These are phyloP conservation scores for Nakazawaea wickerhamii DNA, from an alignment of 805 yeast genomes.

Conservation along the genomic window DNA sequence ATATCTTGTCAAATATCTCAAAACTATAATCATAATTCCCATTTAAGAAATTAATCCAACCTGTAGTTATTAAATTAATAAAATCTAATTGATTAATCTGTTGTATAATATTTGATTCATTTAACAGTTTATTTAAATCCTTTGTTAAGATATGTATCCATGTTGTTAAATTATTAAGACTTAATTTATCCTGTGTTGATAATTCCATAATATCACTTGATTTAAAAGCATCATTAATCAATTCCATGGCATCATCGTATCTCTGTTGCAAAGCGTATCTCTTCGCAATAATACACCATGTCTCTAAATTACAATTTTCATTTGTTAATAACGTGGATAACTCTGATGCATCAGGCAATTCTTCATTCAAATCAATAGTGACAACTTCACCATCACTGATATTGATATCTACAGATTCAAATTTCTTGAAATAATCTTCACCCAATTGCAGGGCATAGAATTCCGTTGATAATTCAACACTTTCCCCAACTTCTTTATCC, in stretches of 20 bases:
- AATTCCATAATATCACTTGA: slow-evolving; percentile 27
- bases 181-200: slow-evolving; percentile 36
- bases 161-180: slow-evolving; percentile 56
- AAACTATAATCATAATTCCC: slow-evolving; percentile 68
- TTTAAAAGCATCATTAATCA: slow-evolving; percentile 55
- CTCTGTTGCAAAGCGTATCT: slow-evolving; percentile 68
- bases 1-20: slow-evolving; percentile 58
- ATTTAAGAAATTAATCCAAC: slow-evolving; percentile 52
- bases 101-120: slow-evolving; percentile 24
- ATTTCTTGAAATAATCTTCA: slow-evolving; percentile 18
- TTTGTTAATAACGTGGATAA: slow-evolving; percentile 71
- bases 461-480: slow-evolving; percentile 1
- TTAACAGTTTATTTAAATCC: slow-evolving; percentile 18
- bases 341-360: slow-evolving; percentile 88
- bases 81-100: slow-evolving; percentile 56
- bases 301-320: slow-evolving; percentile 69
- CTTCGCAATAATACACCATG: slow-evolving; percentile 80
- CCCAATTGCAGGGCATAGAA: slow-evolving; percentile 7
- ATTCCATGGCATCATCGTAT: slow-evolving; percentile 55
- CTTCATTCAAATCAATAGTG: slow-evolving; percentile 71
- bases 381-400: slow-evolving; percentile 82
- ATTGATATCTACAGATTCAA: slow-evolving; percentile 57
- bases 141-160: slow-evolving; percentile 58
- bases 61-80: slow-evolving; percentile 55
- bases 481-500: neutral